Percentiles rank a stretch among this genome's conserved stretches.
These are phyloP conservation scores for Pseudogymnoascus sp. DNA, from an alignment of 2,329 filamentous ascomycete species.

Conservation along the genomic window DNA sequence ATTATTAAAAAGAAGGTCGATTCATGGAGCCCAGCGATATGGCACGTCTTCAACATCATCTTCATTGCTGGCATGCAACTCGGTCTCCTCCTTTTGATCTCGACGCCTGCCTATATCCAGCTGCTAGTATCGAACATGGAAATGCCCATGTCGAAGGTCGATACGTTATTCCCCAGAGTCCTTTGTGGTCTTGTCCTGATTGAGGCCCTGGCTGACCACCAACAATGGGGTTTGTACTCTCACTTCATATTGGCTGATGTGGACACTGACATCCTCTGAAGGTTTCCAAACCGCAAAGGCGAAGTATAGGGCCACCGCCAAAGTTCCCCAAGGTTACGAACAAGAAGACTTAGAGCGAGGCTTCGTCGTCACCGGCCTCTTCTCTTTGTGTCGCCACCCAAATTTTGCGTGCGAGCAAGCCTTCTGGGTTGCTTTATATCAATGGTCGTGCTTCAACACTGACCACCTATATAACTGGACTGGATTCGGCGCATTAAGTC, in stretches of 20 bases:
- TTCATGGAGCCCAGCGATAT: constrained; percentile 55
- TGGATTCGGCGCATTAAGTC: constrained; percentile 55
- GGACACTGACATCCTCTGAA: constrained; percentile 24
- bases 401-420: constrained; percentile 91
- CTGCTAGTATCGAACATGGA: constrained; percentile 62
- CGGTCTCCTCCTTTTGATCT: constrained; percentile 69
- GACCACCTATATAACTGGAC: constrained; percentile 71
- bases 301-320: constrained; percentile 62
- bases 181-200: constrained; percentile 51
- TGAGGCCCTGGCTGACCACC: constrained; percentile 77
- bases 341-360: constrained; percentile 79
- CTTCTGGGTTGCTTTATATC: constrained; percentile 81
- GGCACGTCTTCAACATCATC: constrained; percentile 78
- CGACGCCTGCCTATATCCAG: constrained; percentile 75
- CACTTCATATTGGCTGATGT: background rate
- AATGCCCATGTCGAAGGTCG: constrained; percentile 42
- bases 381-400: constrained; percentile 81
- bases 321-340: constrained; percentile 55
- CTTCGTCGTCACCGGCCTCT: constrained; percentile 77
- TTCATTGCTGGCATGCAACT: constrained; percentile 85
- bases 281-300: constrained; percentile 76
- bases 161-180: constrained; percentile 45
- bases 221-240: constrained; percentile 64
- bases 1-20: constrained; percentile 42
- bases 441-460: constrained; percentile 74